phyloP scores from a whole-genome alignment of 352 stramenopile genomes.

The Phytophthora constricta region DNA sequence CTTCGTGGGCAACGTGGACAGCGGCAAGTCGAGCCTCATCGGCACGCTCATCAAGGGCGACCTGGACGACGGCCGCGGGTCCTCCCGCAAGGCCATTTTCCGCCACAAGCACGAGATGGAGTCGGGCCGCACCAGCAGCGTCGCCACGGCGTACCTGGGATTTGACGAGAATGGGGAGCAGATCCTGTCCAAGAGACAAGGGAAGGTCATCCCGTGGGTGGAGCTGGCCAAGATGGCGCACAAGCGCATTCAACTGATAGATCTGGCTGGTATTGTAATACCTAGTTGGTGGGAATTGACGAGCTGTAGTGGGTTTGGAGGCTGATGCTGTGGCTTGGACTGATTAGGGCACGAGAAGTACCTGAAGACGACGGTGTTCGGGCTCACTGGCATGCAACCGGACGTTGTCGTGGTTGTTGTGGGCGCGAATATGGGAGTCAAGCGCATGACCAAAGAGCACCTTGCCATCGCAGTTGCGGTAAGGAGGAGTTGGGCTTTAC shows the following conservation, averaged over 20 bases:
- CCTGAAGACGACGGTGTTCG: slow-evolving; percentile 99
- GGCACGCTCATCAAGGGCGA: slow-evolving; percentile 94
- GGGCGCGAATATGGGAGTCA: slow-evolving; percentile 94
- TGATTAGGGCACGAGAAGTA: slow-evolving; percentile 97
- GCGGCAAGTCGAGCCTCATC: slow-evolving; percentile 94
- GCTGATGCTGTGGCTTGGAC: too few relatives aligned
- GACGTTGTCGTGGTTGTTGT: slow-evolving; percentile 96
- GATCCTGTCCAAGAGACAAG: slow-evolving; percentile 76
- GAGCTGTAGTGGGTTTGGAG: too few relatives aligned
- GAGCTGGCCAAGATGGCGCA: slow-evolving; percentile 80
- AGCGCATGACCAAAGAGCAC: slow-evolving; percentile 95
- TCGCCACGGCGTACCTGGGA: slow-evolving; percentile 84
- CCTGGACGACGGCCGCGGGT: slow-evolving; percentile 96
- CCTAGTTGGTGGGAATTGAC: background rate
- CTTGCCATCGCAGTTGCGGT: slow-evolving; percentile 92
- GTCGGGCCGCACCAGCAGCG: slow-evolving; percentile 82
- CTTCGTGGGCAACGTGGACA: slow-evolving; percentile 94
- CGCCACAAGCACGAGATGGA: slow-evolving; percentile 89
- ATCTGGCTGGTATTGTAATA: slow-evolving; percentile 74
- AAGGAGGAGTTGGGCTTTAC: slow-evolving; percentile 16
- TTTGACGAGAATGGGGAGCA: slow-evolving; percentile 80
- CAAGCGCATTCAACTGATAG: slow-evolving; percentile 90
- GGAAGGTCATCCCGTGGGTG: slow-evolving; percentile 81
- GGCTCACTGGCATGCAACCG: slow-evolving; percentile 96
- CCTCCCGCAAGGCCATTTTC: slow-evolving; percentile 84